Evolutionary conservation across 352 stramenopile species (phyloP).

Genomic region (Pythium myriotylum): DNA sequence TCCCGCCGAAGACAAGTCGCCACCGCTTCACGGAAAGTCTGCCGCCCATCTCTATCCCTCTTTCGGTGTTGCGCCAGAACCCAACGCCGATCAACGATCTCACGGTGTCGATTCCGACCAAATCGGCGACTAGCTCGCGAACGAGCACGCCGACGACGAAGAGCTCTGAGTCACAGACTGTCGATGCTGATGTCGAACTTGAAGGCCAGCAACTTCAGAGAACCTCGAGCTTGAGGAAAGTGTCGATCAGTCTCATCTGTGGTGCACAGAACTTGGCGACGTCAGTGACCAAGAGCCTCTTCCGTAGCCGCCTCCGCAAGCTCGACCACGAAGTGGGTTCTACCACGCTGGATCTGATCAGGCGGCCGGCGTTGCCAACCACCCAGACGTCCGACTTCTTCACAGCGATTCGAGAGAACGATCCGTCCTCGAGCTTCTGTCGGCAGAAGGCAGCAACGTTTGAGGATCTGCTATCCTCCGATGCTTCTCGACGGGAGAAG

Average conservation of each 20-base stretch:
- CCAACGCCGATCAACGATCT: constrained; percentile 53
- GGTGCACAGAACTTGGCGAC: constrained; percentile 74
- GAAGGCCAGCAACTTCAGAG: background rate
- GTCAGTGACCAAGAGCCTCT: constrained; percentile 72
- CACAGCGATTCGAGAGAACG: constrained; percentile 80
- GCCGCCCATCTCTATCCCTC: constrained; percentile 79
- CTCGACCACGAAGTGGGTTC: constrained; percentile 48
- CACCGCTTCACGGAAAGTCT: constrained; percentile 82
- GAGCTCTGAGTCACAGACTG: constrained; percentile 12
- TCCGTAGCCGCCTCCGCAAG: constrained; percentile 66
- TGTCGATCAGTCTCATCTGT: constrained; percentile 78
- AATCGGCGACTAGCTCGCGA: background rate
- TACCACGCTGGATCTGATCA: constrained; percentile 76
- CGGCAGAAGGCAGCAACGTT: constrained; percentile 71
- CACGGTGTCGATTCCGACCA: constrained; percentile 13
- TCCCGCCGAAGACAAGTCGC: constrained; percentile 84
- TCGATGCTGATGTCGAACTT: constrained; percentile 7
- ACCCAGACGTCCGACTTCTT: constrained; percentile 72
- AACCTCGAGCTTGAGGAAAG: constrained; percentile 50
- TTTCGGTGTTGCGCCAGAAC: constrained; percentile 70
- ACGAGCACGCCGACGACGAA: background rate
- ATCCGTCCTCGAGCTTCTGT: constrained; percentile 82
- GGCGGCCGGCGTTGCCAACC: constrained; percentile 43
- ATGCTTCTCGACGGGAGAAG: constrained; percentile 61
- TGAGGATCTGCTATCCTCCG: constrained; percentile 75